Conservation (phyloP, 1,284 basidiomycete genomes). For the Ceratobasidium sp. region DNA sequence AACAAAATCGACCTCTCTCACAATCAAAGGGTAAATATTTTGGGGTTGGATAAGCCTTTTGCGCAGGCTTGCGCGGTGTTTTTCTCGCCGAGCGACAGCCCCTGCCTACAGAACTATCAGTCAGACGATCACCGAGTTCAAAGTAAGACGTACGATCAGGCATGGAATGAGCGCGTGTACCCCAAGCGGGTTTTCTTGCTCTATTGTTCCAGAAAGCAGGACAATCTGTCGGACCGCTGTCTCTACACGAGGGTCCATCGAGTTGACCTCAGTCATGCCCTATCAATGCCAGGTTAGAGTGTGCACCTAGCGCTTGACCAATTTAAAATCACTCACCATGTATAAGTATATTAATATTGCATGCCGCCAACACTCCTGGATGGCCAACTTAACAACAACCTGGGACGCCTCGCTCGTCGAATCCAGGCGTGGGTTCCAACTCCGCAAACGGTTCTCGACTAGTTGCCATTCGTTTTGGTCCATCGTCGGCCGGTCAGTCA, state of each 20-base stretch:
- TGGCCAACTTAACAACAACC: background rate
- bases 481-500: background rate
- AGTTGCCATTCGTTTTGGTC: background rate
- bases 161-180: slow-evolving; percentile 2
- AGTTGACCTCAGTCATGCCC: slow-evolving; percentile 13
- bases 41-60: too few relatives aligned
- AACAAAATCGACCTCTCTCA: background rate
- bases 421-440: background rate
- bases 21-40: too few relatives aligned
- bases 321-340: slow-evolving; percentile 1
- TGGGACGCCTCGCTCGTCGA: background rate
- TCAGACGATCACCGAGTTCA: background rate
- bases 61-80: too few relatives aligned
- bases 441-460: background rate
- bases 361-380: slow-evolving; percentile 13
- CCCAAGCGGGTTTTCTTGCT: background rate
- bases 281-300: too few relatives aligned
- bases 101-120: slow-evolving; percentile 4
- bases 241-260: slow-evolving; percentile 8
- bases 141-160: slow-evolving; percentile 1
- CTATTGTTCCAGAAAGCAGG: background rate
- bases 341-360: slow-evolving; percentile 8
- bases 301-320: too few relatives aligned
- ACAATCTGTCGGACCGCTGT: slow-evolving; percentile 3
- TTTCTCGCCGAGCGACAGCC: slow-evolving; percentile 4